Base-by-base conservation (phyloP, 352 stramenopile genomes). In the Thalassiosira hispida region DNA sequence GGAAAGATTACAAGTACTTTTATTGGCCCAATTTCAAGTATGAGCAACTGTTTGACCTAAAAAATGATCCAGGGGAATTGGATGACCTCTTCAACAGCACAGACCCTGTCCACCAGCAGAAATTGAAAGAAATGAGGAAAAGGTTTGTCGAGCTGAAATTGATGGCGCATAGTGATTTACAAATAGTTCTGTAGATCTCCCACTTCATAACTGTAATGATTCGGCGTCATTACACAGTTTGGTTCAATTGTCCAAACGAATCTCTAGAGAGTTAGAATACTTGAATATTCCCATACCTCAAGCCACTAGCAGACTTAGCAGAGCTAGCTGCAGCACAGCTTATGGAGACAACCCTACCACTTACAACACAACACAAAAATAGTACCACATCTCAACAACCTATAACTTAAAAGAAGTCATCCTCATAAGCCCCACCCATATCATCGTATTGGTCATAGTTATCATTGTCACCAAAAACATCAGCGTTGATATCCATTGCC, bases 371-470 rank as follows among this genome's bases (percentile, higher is more conserved):
- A 25, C 22, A 16, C 8, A 53, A 52, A 31, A 47, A 53, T 57
- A 59, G 8, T 53, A 71, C 1, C 12, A 51, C 33, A 62, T 18
- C 14, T 35, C 6, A 16, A 18, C 33, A 27, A 11, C 7, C 1
- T 25, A 38, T 40, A 44, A 14, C 57, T 92, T 87, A 94, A 72
- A 94, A 94, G 76, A 93, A 93, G 47, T 77, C 83, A 82, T 93
- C 90, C 66, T 94, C 88, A 65, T 93, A 94, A 12, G 84, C 56
- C 22, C 81, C 90, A 42, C 88, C 90, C 12, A 91, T 87, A 52
- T 91, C 78, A 82, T 94, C 89, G 66, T 92, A 93, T 18, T 85
- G 22, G 70, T 94, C 90, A 69, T 90, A 94, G n/a, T 90, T 65
- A 73, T 94, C 82, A 61, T 85, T 91, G 53, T 93, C 88, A 38